phyloP scores from a whole-genome alignment of 23 red algal species.

The Gracilariopsis chorda region DNA sequence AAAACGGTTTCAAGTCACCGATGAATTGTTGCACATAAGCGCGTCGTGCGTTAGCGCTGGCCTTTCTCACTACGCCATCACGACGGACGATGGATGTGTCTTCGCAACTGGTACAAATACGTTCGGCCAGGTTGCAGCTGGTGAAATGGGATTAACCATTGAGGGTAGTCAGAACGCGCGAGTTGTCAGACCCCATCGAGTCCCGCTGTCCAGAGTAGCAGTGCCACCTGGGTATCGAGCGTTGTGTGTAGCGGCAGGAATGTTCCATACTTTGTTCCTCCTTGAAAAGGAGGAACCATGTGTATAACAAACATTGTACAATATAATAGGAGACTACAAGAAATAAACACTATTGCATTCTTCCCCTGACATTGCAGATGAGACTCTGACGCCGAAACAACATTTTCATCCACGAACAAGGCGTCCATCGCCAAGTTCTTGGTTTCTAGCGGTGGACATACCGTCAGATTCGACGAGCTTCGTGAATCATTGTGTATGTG shows the following conservation, averaged over 20 bases:
- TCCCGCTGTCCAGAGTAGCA: slow-evolving; percentile 30
- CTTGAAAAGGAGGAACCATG: not conserved
- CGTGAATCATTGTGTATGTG: too few species aligned
- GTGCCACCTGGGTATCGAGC: slow-evolving; percentile 30
- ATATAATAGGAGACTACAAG: too few species aligned
- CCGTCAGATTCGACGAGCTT: too few species aligned
- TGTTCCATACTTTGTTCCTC: slow-evolving; percentile 54
- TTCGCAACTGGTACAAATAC: slow-evolving; percentile 31
- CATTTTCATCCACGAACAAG: too few species aligned
- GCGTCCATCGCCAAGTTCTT: too few species aligned
- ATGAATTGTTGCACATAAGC: slow-evolving; percentile 18
- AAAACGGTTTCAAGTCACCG: slow-evolving; percentile 47
- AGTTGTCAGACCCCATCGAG: slow-evolving; percentile 38
- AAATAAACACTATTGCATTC: too few species aligned
- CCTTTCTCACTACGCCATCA: slow-evolving; percentile 44
- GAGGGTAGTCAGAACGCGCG: slow-evolving; percentile 46
- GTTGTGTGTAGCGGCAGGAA: slow-evolving; percentile 19
- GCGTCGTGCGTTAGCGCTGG: slow-evolving; percentile 32
- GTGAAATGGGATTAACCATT: slow-evolving; percentile 56
- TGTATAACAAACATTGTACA: not conserved
- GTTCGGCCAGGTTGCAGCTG: slow-evolving; percentile 54
- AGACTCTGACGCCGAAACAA: too few species aligned
- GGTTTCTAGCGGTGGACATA: too few species aligned
- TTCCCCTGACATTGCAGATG: too few species aligned
- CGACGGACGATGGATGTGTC: slow-evolving; percentile 26